Evolutionary conservation across 2,329 filamentous ascomycete species (phyloP).

Genomic region (Fusarium newnesense): DNA sequence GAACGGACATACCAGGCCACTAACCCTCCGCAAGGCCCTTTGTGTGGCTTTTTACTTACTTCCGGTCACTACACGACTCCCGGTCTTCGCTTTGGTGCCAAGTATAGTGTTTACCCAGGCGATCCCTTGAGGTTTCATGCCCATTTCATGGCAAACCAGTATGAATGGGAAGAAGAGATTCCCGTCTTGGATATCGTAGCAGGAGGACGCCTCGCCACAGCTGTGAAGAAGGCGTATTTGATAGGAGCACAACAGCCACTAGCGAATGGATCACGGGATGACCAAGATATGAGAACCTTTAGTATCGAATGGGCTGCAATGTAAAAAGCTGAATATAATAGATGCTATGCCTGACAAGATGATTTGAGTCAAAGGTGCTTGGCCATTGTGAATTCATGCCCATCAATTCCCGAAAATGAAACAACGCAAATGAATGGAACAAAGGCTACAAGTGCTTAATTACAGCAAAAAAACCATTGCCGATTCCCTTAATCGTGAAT

Average conservation of each 20-base stretch:
- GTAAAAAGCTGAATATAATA: slow-evolving; percentile 58
- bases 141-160: slow-evolving; percentile 87
- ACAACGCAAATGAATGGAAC: not conserved
- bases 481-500: not conserved
- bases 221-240: slow-evolving; percentile 95
- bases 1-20: slow-evolving; percentile 18
- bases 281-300: slow-evolving; percentile 71
- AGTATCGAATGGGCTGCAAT: slow-evolving; percentile 95
- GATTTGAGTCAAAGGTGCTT: slow-evolving; percentile 1
- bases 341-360: slow-evolving; percentile 20
- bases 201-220: slow-evolving; percentile 88
- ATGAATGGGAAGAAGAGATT: slow-evolving; percentile 89
- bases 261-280: slow-evolving; percentile 47
- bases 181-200: slow-evolving; percentile 85
- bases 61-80: slow-evolving; percentile 89
- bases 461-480: not conserved
- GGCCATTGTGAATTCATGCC: slow-evolving; percentile 10
- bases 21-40: slow-evolving; percentile 54
- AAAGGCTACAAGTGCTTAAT: slow-evolving; percentile 44
- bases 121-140: slow-evolving; percentile 95
- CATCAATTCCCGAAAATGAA: slow-evolving; percentile 25
- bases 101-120: slow-evolving; percentile 94
- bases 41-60: slow-evolving; percentile 83
- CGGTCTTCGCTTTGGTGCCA: slow-evolving; percentile 91
- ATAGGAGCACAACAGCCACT: slow-evolving; percentile 74